A percentile compares a stretch with the other conserved stretches of the same genome.
Conservation (phyloP, 73 alveolate species). For the Paraurostyla sp. region DNA sequence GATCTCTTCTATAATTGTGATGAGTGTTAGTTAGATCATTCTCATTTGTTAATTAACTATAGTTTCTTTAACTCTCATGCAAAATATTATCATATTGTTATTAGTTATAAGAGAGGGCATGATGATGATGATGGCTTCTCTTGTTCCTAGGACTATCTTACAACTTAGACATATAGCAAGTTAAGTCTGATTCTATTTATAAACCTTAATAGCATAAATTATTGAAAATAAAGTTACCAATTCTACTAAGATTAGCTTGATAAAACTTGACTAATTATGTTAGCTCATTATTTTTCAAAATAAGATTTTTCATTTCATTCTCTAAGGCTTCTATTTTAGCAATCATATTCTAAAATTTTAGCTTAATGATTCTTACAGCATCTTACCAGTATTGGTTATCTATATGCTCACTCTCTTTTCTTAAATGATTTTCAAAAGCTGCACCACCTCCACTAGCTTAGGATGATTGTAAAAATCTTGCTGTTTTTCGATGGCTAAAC, state of each 20-base stretch:
- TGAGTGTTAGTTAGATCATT: not conserved
- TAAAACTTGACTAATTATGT: not conserved
- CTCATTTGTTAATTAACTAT: not conserved
- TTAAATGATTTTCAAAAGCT: too few species aligned
- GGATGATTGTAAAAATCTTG: too few species aligned
- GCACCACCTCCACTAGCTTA: too few species aligned
- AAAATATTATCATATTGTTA: not conserved
- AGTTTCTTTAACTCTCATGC: not conserved
- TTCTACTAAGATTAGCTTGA: conserved; percentile 6
- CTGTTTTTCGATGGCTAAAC: too few species aligned
- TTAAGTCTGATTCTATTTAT: conserved; percentile 8
- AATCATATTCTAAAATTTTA: not conserved
- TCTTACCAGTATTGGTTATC: too few species aligned
- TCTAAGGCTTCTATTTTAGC: not conserved
- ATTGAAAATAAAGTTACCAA: not conserved
- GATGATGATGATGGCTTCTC: not conserved
- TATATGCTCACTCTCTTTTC: too few species aligned
- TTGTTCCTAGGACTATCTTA: not conserved
- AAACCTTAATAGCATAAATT: not conserved
- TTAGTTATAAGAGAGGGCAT: not conserved
- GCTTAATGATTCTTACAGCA: too few species aligned
- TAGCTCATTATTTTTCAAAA: not conserved
- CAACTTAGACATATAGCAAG: not conserved
- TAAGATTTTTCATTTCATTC: conserved; percentile 5
- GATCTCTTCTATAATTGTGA: not conserved